Conservation (phyloP, 2,329 filamentous ascomycete genomes). For the Madurella mycetomatis region DNA sequence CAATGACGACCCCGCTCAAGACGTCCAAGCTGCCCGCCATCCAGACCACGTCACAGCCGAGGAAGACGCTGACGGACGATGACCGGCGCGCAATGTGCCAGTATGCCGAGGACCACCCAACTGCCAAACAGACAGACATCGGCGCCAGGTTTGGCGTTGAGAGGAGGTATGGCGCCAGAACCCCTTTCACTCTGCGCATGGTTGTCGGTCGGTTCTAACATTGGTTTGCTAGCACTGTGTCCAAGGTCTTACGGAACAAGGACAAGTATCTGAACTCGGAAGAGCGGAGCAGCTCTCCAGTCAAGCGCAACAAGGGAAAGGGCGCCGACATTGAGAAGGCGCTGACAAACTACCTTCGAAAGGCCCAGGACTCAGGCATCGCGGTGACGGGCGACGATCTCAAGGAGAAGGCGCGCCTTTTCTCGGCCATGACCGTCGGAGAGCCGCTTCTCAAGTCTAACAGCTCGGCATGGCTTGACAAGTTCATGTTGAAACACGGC, state of each 20-base stretch:
- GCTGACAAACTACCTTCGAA: slow-evolving; percentile 79
- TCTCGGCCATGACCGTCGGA: slow-evolving; percentile 64
- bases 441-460: slow-evolving; percentile 69
- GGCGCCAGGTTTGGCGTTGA: slow-evolving; percentile 94
- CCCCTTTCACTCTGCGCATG: neutral
- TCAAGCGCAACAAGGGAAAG: slow-evolving; percentile 79
- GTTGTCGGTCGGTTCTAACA: slow-evolving; percentile 28
- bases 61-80: slow-evolving; percentile 85
- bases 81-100: slow-evolving; percentile 91
- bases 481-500: slow-evolving; percentile 87
- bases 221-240: slow-evolving; percentile 72
- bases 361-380: slow-evolving; percentile 71
- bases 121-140: slow-evolving; percentile 92
- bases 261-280: slow-evolving; percentile 87
- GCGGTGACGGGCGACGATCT: slow-evolving; percentile 76
- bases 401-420: slow-evolving; percentile 76
- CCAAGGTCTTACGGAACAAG: slow-evolving; percentile 90
- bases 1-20: slow-evolving; percentile 49
- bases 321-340: slow-evolving; percentile 88
- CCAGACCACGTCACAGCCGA: slow-evolving; percentile 58
- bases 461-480: slow-evolving; percentile 79
- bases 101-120: slow-evolving; percentile 86
- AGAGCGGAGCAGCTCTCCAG: slow-evolving; percentile 72
- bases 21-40: slow-evolving; percentile 45
- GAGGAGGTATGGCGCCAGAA: slow-evolving; percentile 67